Evolutionary conservation across 2,329 filamentous ascomycete species (phyloP), one percentile per base, ranked within the genome.

Genomic region (Emmonsiellopsis sp.): DNA sequence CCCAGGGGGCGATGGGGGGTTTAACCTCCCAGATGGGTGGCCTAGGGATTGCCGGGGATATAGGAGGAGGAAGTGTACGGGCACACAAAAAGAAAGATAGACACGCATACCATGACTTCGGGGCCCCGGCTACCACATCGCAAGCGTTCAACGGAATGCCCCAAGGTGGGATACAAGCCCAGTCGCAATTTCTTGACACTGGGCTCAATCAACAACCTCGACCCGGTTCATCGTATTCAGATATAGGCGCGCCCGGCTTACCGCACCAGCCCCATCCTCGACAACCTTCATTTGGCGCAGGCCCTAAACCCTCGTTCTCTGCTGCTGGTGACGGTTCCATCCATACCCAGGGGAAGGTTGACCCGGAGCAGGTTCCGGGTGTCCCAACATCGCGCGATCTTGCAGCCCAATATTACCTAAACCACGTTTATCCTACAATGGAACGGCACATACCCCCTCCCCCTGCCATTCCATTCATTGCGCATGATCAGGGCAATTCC

Each of bases 401-500:
- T 7, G 79, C 88, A 7, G 88, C 93, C 59, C 84, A 86, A 59
- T 86, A 91, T 73, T 98, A 92, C 67, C 80, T 94, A 62, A 83
- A 79, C 61, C 87, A 95, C 69, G 79, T 95, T 50, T 97, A 96
- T 68, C 90, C 92, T 15, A 98, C 93, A 3, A 95, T 97, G 74
- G 92, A 97, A 72, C 87, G 87, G 55, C 90, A 95, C 66, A 79
- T 95, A 2, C 91, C 93, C 9, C 93, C 93, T 46, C 90, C 93
- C 2, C 88, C 91, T 11, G 83, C 87, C 5, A 80, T 93, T 20
- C 90, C 93, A 2, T 97, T 93, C 65, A 86, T 96, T 38, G 88
- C 91, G n/a, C 88, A 85, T 63, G 93, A 98, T 63, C 93, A 98
- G 70, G 93, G 93, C 63, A 98, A 96, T 68, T 86, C 93, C 5